Conservation (phyloP, 345 rosid species). For the Populus euphratica region DNA sequence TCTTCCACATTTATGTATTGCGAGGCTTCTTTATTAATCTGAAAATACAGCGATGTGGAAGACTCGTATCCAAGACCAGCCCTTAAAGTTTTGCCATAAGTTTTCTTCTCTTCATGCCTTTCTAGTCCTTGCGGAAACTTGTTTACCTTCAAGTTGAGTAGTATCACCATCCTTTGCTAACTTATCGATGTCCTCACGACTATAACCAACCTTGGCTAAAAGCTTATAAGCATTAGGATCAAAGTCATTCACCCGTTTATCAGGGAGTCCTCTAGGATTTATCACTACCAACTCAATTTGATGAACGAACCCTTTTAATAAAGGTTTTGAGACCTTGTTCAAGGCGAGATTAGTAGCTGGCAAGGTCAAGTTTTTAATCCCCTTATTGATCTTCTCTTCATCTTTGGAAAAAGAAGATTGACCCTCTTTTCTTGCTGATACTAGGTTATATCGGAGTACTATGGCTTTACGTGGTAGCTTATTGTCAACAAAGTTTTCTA, state of each 20-base stretch:
- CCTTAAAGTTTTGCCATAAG: background rate
- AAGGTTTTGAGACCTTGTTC: background rate
- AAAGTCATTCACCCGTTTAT: background rate
- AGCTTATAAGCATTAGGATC: constrained; percentile 6
- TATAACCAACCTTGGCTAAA: background rate
- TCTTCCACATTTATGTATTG: background rate
- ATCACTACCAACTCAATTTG: background rate
- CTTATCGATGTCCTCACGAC: background rate
- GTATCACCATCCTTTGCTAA: background rate
- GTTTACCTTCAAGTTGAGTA: background rate
- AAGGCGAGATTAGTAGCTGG: background rate
- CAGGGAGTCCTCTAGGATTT: background rate
- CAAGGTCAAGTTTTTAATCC: background rate
- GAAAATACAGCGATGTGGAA: background rate
- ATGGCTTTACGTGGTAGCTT: background rate
- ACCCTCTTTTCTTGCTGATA: background rate
- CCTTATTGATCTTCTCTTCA: background rate
- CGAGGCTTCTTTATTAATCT: background rate
- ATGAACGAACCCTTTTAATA: background rate
- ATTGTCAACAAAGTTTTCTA: background rate
- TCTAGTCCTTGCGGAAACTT: background rate
- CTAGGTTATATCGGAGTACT: background rate
- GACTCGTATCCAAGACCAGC: background rate
- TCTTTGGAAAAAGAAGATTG: background rate
- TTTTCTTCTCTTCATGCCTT: background rate